Evolutionary conservation across 2,329 filamentous ascomycete species (phyloP).

Genomic region (Ceratocystiopsis minuta): DNA sequence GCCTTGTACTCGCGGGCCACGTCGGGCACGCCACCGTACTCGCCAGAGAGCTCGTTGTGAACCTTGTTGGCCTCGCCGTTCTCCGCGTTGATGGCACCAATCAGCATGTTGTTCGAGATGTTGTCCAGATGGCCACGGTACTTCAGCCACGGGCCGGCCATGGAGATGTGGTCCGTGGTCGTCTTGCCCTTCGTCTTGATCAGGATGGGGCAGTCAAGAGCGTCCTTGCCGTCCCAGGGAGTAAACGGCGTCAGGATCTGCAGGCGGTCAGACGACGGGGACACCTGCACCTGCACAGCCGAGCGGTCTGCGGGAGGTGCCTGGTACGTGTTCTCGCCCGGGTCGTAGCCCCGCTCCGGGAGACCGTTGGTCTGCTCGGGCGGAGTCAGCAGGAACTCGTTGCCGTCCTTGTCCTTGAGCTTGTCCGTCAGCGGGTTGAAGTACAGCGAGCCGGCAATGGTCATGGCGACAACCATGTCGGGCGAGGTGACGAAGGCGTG

Average conservation of each 20-base stretch:
- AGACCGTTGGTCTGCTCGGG: constrained; percentile 62
- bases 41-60: constrained; percentile 71
- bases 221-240: constrained; percentile 86
- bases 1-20: constrained; percentile 97
- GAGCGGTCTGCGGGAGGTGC: constrained; percentile 68
- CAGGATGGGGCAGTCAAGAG: constrained; percentile 65
- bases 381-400: constrained; percentile 74
- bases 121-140: constrained; percentile 98
- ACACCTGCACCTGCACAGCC: constrained; percentile 60
- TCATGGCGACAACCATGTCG: constrained; percentile 25
- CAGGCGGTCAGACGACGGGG: constrained; percentile 81
- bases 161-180: constrained; percentile 92
- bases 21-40: constrained; percentile 76
- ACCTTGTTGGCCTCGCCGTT: constrained; percentile 98
- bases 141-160: constrained; percentile 95
- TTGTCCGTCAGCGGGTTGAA: constrained; percentile 93
- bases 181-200: constrained; percentile 97
- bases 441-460: constrained; percentile 29
- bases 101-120: constrained; percentile 99
- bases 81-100: constrained; percentile 87
- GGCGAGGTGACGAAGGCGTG: constrained; percentile 30
- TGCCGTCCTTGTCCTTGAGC: constrained; percentile 88
- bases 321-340: constrained; percentile 86
- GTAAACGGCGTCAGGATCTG: constrained; percentile 78
- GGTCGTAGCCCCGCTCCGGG: constrained; percentile 66